Conservation (phyloP, 768 basidiomycete species). For the Tylopilus rubrobrunneus region DNA sequence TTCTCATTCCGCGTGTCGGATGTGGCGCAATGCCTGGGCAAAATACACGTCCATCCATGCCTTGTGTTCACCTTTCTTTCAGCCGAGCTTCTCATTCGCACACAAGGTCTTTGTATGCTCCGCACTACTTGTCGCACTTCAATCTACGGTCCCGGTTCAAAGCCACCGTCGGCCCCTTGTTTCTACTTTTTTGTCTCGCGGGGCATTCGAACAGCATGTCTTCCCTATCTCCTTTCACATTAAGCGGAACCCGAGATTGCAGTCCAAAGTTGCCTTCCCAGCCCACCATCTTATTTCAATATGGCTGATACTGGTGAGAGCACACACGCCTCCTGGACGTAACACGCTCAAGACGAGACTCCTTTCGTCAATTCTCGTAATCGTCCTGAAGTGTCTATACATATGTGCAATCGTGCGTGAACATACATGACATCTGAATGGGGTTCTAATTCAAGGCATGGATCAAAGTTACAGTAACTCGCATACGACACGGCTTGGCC, state of each 20-base stretch:
- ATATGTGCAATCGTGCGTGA: slow-evolving; percentile 8
- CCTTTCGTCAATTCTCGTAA: slow-evolving; percentile 18
- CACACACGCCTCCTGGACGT: slow-evolving; percentile 16
- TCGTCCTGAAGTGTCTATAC: neutral
- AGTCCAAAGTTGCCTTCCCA: slow-evolving; percentile 4
- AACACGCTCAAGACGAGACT: slow-evolving; percentile 1
- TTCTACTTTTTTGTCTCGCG: neutral
- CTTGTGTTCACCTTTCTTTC: neutral
- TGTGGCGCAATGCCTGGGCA: slow-evolving; percentile 13
- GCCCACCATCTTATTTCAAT: slow-evolving; percentile 3
- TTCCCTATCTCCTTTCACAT: slow-evolving; percentile 8
- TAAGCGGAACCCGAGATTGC: neutral
- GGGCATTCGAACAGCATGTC: slow-evolving; percentile 1
- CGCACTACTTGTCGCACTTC: slow-evolving; percentile 6
- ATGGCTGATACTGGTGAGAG: neutral
- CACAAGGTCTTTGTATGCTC: neutral
- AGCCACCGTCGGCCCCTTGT: slow-evolving; percentile 11
- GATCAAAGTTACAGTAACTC: slow-evolving; percentile 25
- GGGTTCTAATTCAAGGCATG: slow-evolving; percentile 15
- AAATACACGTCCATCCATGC: neutral
- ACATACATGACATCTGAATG: slow-evolving; percentile 7
- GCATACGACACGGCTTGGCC: slow-evolving; percentile 10
- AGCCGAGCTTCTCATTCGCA: slow-evolving; percentile 1
- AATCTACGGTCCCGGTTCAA: slow-evolving; percentile 8
- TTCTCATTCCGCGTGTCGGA: slow-evolving; percentile 1